Evolutionary conservation across 441 rosid genomes (phyloP), one percentile per base, ranked within the genome.

Genomic region (Adansonia rubrostipa): DNA sequence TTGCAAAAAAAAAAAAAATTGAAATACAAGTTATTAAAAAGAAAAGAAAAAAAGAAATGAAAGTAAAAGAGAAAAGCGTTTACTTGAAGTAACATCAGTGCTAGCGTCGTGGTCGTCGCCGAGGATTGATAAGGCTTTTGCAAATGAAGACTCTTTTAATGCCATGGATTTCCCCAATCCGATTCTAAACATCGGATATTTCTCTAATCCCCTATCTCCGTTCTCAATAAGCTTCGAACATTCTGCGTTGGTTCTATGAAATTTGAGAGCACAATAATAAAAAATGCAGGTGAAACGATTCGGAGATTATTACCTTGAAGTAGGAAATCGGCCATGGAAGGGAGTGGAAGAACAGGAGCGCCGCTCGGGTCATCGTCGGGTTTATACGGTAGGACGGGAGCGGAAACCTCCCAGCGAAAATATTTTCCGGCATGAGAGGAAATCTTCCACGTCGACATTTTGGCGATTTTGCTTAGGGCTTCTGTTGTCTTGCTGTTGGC

Each of bases 371-470:
- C 50, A 48, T 10, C 73, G 45, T 40, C 62, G 10, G 71, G 33
- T 19, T 64, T 51, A 28, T 40, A 64, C 17, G 36, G 53, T 5
- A 51, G 20, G 36, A 65, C 9, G 13, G 50, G 47, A 45, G 63
- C 91, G 68, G 92, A 72, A 2, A 28, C 67, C 73, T 91, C 91
- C 99, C 98, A 92, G 56, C 87, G 91, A 81, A 87, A 84, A 64
- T 82, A 68, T 19, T 81, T 86, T 54, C 86, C 86, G 69, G 87
- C 67, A 80, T 87, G 90, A 79, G 94, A 66, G 79, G 82, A 82
- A 3, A 96, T 79, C 76, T 84, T 84, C 97, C 99, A 94, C 81
- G 94, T 79, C 42, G 97, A 90, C 98, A 94, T 96, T 79, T 76
- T 42, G 71, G 69, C 48, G 45, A 80, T 40, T 71, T 56, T 56